Evolutionary conservation across 2,329 filamentous ascomycete species (phyloP).

Genomic region (Furcasterigmium sp.): DNA sequence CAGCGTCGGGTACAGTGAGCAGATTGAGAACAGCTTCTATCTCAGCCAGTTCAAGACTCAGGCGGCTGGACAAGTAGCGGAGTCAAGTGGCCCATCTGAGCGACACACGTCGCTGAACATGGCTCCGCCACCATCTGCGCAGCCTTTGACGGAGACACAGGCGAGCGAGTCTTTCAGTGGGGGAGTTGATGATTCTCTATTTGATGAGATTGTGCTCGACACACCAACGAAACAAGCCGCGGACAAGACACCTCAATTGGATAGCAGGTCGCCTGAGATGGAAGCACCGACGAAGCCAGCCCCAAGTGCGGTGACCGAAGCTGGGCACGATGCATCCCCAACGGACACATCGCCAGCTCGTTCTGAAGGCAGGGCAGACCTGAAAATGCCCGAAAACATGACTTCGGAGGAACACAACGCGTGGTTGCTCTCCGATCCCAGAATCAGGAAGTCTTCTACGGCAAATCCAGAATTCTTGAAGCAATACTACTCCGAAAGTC

Average conservation of each 20-base stretch:
- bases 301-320: no score
- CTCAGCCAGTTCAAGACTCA: conserved; percentile 58
- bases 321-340: no score
- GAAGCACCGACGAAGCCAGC: background rate
- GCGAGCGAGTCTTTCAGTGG: background rate
- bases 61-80: conserved; percentile 14
- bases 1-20: conserved; percentile 67
- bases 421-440: conserved; percentile 74
- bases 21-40: conserved; percentile 81
- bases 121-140: no score
- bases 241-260: background rate
- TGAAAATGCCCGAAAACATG: conserved; percentile 51
- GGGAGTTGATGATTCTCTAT: background rate
- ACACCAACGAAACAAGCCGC: background rate
- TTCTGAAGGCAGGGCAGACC: background rate
- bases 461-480: conserved; percentile 91
- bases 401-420: conserved; percentile 94
- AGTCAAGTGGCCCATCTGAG: conserved; percentile 14
- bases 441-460: conserved; percentile 81
- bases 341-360: no score
- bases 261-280: background rate
- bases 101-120: no score
- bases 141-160: background rate
- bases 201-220: background rate
- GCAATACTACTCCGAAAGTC: conserved; percentile 92